Evolutionary conservation across 2,329 filamentous ascomycete genomes (phyloP).

Genomic region (Periconia digitata): DNA sequence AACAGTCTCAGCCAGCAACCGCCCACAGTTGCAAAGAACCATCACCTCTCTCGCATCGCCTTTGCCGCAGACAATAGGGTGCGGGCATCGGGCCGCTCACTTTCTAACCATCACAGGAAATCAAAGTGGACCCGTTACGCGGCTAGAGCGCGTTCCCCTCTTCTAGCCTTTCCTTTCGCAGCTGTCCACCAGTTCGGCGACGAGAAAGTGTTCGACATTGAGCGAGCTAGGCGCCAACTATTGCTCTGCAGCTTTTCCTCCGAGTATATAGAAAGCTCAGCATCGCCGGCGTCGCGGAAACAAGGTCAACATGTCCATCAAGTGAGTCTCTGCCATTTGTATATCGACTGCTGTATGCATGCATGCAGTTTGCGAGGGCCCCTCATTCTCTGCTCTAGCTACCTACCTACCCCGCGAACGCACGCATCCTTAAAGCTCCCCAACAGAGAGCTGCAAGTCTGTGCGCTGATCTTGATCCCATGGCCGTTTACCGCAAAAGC

Average conservation of each 20-base stretch:
- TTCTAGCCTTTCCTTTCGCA: conserved; percentile 14
- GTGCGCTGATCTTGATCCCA: conserved; percentile 4
- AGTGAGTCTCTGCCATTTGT: conserved; percentile 33
- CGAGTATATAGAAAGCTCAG: neutral
- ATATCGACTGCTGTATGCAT: neutral
- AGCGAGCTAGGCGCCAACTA: conserved; percentile 9
- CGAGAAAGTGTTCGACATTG: conserved; percentile 1
- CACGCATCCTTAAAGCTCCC: neutral
- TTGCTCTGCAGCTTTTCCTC: neutral
- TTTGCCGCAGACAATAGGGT: conserved; percentile 19
- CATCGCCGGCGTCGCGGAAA: neutral
- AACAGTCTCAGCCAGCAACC: neutral
- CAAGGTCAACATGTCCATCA: conserved; percentile 40
- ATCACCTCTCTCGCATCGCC: conserved; percentile 15
- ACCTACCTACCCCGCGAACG: conserved; percentile 13
- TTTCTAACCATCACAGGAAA: neutral
- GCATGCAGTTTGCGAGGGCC: conserved; percentile 9
- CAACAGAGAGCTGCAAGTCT: neutral
- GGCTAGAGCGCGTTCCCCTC: conserved; percentile 22
- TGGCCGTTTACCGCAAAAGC: conserved; percentile 6
- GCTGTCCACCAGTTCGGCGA: neutral
- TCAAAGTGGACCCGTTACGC: conserved; percentile 4
- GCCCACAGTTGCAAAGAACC: neutral
- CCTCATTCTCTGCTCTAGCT: conserved; percentile 9
- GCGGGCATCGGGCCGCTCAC: conserved; percentile 17